Percentiles rank a stretch among this genome's conserved stretches.
Evolutionary conservation across 495 filamentous ascomycete genomes (phyloP).

Genomic region (Podospora anserina): DNA sequence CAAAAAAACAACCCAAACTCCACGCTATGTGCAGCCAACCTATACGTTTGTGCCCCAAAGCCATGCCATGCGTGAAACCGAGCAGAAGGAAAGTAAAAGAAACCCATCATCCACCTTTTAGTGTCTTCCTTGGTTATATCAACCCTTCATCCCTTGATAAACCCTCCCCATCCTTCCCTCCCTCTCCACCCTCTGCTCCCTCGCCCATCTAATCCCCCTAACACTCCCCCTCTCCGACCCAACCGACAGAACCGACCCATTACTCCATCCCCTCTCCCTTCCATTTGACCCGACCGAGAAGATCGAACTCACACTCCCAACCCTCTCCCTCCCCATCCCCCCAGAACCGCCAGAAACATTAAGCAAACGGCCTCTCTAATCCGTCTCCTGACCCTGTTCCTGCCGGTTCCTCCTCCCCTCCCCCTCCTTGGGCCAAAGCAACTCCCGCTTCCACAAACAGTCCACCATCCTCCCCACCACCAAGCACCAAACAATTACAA

Average conservation of each 20-base stretch:
- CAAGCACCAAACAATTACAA: constrained; percentile 67
- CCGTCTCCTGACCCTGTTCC: background rate
- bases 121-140: background rate
- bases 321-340: background rate
- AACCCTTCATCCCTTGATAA: constrained; percentile 5
- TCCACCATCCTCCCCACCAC: constrained; percentile 69
- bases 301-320: background rate
- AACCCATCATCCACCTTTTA: background rate
- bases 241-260: background rate
- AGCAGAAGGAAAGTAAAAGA: background rate
- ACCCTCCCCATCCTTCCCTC: background rate
- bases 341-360: background rate
- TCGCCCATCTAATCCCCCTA: background rate
- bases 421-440: constrained; percentile 12
- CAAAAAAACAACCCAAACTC: background rate
- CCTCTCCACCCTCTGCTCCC: background rate
- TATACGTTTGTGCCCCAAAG: background rate
- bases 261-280: no score
- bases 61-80: background rate
- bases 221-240: background rate
- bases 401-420: constrained; percentile 12
- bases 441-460: constrained; percentile 58
- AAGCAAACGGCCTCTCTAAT: background rate
- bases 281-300: background rate
- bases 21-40: background rate